Base-by-base conservation (phyloP, 1,284 basidiomycete genomes). In the Wolfiporia cocos region DNA sequence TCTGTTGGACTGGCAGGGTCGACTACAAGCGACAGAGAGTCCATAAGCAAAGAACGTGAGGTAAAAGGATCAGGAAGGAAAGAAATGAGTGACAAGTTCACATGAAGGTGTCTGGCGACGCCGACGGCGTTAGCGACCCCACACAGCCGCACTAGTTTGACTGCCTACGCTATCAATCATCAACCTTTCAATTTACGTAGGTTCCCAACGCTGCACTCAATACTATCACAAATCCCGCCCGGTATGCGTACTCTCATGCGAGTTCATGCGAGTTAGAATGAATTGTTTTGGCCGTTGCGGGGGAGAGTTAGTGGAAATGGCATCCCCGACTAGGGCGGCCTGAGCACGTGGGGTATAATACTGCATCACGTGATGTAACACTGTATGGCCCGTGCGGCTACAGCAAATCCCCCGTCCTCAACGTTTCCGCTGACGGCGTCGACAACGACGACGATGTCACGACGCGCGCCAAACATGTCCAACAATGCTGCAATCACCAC, bases 21-120 rank as follows among this genome's bases (percentile, higher is more conserved):
- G 51, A 74, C 58, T 49, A 70, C 56, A 54, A 68, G 57, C 42
- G 67, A 61, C 51, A 67, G 67, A 5, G 68, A 54, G 50, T 70
- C 69, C 76, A 78, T 78, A 43, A 49, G 54, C 17, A 21, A 34
- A 23, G 32, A 46, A 30, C 35, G 34, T 43, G 39, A 42, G 36
- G 30, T 29, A 37, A 39, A 42, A 41, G 34, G 29, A 28, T 21
- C 34, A 41, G 40, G 31, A 38, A 43, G 40, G 28, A 38, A 42
- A 43, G 38, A 18, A 26, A 34, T 41, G 39, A 39, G 23, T 29
- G 32, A 43, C 32, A 39, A 43, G 31, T 20, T n/a, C n/a, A n/a
- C n/a, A n/a, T n/a, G n/a, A n/a, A n/a, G n/a, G n/a, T n/a, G 9
- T 28, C 9, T 28, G 9, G 14, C 26, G 26, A 28, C 14, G 26